Evolutionary conservation across 768 basidiomycete species (phyloP).

Genomic region (Butyriboletus loyo): DNA sequence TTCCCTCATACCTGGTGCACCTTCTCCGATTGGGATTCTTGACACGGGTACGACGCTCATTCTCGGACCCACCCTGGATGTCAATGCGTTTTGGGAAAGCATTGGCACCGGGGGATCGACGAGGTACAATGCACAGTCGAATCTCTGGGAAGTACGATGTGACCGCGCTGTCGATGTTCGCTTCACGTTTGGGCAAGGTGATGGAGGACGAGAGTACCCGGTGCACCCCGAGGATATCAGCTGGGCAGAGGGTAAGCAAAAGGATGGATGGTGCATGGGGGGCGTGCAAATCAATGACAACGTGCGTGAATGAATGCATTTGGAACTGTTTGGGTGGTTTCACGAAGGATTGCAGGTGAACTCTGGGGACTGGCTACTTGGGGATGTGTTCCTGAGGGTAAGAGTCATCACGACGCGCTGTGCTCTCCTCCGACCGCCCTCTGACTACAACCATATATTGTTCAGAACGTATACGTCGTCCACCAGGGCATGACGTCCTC

Average conservation of each 20-base stretch:
- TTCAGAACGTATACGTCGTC: slow-evolving; percentile 52
- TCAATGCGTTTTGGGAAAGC: slow-evolving; percentile 49
- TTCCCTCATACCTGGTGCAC: slow-evolving; percentile 43
- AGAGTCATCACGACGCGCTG: slow-evolving; percentile 20
- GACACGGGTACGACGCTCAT: slow-evolving; percentile 63
- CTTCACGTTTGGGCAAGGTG: slow-evolving; percentile 42
- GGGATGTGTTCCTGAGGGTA: slow-evolving; percentile 56
- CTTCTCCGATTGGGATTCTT: slow-evolving; percentile 51
- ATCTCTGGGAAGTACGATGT: slow-evolving; percentile 51
- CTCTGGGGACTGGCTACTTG: slow-evolving; percentile 60
- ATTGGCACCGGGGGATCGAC: slow-evolving; percentile 40
- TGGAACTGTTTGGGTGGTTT: neutral
- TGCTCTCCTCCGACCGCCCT: neutral
- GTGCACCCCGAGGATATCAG: slow-evolving; percentile 52
- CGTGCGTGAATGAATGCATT: slow-evolving; percentile 28
- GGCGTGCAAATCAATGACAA: slow-evolving; percentile 54
- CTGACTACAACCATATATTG: slow-evolving; percentile 2
- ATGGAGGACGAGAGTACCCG: slow-evolving; percentile 35
- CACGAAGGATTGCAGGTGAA: slow-evolving; percentile 35
- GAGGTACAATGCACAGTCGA: slow-evolving; percentile 33
- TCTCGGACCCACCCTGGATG: slow-evolving; percentile 51
- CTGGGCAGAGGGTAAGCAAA: slow-evolving; percentile 42
- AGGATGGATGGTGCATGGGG: slow-evolving; percentile 52
- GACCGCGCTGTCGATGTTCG: slow-evolving; percentile 45
- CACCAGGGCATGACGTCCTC: slow-evolving; percentile 43